A percentile compares a stretch with the other conserved stretches of the same genome.
Evolutionary conservation across 768 basidiomycete species (phyloP).

Genomic region (Mycena albidolilacea): DNA sequence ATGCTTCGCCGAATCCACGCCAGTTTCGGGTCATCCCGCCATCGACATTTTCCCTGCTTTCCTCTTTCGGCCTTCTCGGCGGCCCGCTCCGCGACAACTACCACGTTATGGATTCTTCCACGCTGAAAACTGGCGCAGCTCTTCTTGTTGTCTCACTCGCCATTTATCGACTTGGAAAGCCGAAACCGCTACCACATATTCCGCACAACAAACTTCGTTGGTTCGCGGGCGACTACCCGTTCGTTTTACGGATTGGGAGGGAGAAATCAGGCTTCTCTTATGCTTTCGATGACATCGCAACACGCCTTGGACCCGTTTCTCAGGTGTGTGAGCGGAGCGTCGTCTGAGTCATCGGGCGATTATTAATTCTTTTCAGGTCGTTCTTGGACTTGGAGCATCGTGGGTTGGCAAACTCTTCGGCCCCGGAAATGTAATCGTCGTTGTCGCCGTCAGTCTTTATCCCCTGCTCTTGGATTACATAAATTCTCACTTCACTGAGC

Average conservation of each 20-base stretch:
- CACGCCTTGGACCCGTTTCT: slow-evolving; percentile 23
- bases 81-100: no score
- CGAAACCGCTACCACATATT: slow-evolving; percentile 21
- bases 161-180: slow-evolving; percentile 23
- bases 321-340: neutral
- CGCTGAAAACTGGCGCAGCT: slow-evolving; percentile 12
- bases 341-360: neutral
- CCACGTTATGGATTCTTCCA: slow-evolving; percentile 11
- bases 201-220: slow-evolving; percentile 26
- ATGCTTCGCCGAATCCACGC: no score
- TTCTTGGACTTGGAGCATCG: slow-evolving; percentile 22
- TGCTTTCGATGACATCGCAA: slow-evolving; percentile 26
- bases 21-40: no score
- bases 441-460: slow-evolving; percentile 10
- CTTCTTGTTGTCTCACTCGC: slow-evolving; percentile 11
- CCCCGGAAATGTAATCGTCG: slow-evolving; percentile 14
- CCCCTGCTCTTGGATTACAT: neutral
- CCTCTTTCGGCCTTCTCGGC: no score
- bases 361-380: slow-evolving; percentile 2
- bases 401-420: slow-evolving; percentile 14
- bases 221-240: slow-evolving; percentile 23
- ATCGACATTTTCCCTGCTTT: no score
- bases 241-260: slow-evolving; percentile 8
- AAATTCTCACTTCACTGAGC: no score
- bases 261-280: slow-evolving; percentile 16